Conservation (phyloP, 2,329 filamentous ascomycete species). For the Chrysosporium keratinophilum region DNA sequence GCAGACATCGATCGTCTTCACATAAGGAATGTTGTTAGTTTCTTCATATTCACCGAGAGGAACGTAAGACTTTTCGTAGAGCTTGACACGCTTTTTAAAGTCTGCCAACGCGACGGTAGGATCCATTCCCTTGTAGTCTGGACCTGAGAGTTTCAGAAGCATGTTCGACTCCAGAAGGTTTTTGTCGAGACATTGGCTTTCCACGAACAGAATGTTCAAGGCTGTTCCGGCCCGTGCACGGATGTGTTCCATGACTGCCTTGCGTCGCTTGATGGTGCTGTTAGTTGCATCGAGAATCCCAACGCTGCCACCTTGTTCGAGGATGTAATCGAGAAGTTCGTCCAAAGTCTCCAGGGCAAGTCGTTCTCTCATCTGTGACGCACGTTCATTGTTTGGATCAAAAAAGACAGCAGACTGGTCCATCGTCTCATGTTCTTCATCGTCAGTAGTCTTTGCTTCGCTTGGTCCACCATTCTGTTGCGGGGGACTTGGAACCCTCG, state of each 20-base stretch:
- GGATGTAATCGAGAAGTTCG: constrained; percentile 80
- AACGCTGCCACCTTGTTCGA: constrained; percentile 71
- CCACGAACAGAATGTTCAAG: constrained; percentile 85
- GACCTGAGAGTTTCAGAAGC: constrained; percentile 89
- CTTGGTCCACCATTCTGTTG: background rate
- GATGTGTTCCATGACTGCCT: constrained; percentile 73
- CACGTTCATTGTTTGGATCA: constrained; percentile 75
- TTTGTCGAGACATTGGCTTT: constrained; percentile 82
- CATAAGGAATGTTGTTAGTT: constrained; percentile 80
- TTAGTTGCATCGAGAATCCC: constrained; percentile 97
- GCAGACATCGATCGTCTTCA: constrained; percentile 96
- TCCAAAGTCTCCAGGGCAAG: constrained; percentile 87
- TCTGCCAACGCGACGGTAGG: constrained; percentile 73
- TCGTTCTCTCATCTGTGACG: constrained; percentile 75
- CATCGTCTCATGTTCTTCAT: constrained; percentile 42
- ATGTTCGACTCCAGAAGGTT: constrained; percentile 87
- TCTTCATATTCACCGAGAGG: constrained; percentile 88
- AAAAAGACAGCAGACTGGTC: constrained; percentile 93
- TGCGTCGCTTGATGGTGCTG: constrained; percentile 76
- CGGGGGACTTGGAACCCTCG: background rate
- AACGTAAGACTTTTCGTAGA: constrained; percentile 90
- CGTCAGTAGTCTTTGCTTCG: constrained; percentile 16
- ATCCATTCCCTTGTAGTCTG: constrained; percentile 92
- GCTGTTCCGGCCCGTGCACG: constrained; percentile 70
- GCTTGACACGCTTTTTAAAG: constrained; percentile 82